Evolutionary conservation across 352 stramenopile species (phyloP), one percentile per base, ranked within the genome.

Genomic region (Pythium pyrilobum): DNA sequence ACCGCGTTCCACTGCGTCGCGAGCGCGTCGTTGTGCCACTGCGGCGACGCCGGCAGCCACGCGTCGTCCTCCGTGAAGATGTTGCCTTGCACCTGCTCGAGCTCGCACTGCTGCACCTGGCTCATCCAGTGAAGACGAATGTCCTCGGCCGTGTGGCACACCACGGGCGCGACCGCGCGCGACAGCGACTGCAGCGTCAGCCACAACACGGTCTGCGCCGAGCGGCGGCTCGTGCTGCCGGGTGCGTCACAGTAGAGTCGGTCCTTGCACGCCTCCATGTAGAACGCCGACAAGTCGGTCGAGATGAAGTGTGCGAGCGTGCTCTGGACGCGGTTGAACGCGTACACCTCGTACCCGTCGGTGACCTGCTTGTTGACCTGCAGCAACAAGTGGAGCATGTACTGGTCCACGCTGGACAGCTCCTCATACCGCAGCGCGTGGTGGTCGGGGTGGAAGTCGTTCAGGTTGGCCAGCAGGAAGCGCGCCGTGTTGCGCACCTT

Each of bases 181-280:
- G 76, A 81, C 27, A 90, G 61, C 7, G 77, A 67, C 56, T 87
- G 67, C 15, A 92, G 61, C 36, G 79, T 81, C 31, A 81, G 41
- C 71, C 77, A 85, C 21, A 92, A 52, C 42, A 92, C 93, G 23
- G 92, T 98, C 71, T 99, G 96, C 29, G 76, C 80, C 4, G 72
- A 67, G 11, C 79, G 71, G 46, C 96, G 90, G 44, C 89, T 83
- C 24, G 62, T 31, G 58, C 93, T 85, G 61, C 96, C 70, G 9
- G 81, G 56, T 13, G 74, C 79, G 28, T 96, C 97, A 64, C 97
- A 98, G 72, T 99, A 99, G 32, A 99, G 67, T 9, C 96, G 81
- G 64, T 99, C 96, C 66, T 99, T 99, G 31, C 89, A 85, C 16
- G 96, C 92, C 68, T 99, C 95, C 65, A 98, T 89, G 77, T 99